These are phyloP conservation scores for Plicaturopsis crispa DNA, from an alignment of 768 basidiomycete genomes.

Conservation along the genomic window DNA sequence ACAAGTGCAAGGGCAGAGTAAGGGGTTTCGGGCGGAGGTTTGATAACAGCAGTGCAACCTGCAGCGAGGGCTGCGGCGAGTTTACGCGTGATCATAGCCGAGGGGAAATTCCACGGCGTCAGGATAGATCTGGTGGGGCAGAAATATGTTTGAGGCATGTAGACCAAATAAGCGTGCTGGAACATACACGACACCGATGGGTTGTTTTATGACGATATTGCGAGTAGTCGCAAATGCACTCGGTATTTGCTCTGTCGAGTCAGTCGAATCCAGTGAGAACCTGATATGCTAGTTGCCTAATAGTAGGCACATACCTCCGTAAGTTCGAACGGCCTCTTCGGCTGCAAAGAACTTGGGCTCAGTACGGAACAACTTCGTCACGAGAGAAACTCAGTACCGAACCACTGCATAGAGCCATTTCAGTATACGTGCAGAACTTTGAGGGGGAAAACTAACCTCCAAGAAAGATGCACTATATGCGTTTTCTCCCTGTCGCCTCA, in stretches of 20 bases:
- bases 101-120: slow-evolving; percentile 93
- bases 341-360: slow-evolving; percentile 36
- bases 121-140: slow-evolving; percentile 54
- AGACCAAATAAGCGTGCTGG: neutral
- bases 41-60: slow-evolving; percentile 94
- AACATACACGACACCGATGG: slow-evolving; percentile 55
- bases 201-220: slow-evolving; percentile 91
- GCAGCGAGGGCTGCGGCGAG: slow-evolving; percentile 85
- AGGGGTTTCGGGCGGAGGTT: slow-evolving; percentile 92
- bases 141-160: neutral
- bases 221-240: slow-evolving; percentile 60
- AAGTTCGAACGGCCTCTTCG: slow-evolving; percentile 86
- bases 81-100: slow-evolving; percentile 92
- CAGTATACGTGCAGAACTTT: too few relatives aligned
- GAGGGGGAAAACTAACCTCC: slow-evolving; percentile 53
- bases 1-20: slow-evolving; percentile 86
- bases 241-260: slow-evolving; percentile 70
- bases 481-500: slow-evolving; percentile 58
- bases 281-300: too few relatives aligned
- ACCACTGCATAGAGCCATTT: slow-evolving; percentile 71
- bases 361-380: neutral
- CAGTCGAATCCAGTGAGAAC: neutral
- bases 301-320: slow-evolving; percentile 72
- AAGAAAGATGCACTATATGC: slow-evolving; percentile 80
- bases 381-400: slow-evolving; percentile 41